Percentiles rank a stretch among this genome's conserved stretches.
phyloP scores from a whole-genome alignment of 2,329 filamentous ascomycete species.

The Penicillium sp. region DNA sequence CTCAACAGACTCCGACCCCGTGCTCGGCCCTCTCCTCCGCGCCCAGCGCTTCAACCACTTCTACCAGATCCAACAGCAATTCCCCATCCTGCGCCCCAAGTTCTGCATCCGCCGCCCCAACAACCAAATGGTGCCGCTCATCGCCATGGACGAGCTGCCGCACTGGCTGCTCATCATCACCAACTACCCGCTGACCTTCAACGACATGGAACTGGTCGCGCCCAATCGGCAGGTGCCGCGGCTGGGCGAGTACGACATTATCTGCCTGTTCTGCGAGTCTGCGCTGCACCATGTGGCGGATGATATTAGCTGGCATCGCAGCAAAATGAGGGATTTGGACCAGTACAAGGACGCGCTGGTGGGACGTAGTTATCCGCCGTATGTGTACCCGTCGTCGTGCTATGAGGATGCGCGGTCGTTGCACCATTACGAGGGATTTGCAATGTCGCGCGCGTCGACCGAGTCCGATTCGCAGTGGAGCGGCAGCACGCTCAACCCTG shows the following conservation, averaged over 20 bases:
- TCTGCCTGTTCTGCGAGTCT: slow-evolving; percentile 28
- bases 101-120: slow-evolving; percentile 39
- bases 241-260: slow-evolving; percentile 31
- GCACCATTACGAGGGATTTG: not conserved
- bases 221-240: slow-evolving; percentile 20
- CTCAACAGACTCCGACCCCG: too few relatives aligned
- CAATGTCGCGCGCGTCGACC: not conserved
- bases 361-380: not conserved
- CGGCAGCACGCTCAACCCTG: not conserved
- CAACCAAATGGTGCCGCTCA: slow-evolving; percentile 33
- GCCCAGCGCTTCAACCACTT: not conserved
- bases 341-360: not conserved
- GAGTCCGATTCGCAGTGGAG: not conserved
- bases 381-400: not conserved
- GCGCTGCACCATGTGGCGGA: slow-evolving; percentile 21
- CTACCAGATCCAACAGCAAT: not conserved
- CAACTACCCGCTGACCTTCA: slow-evolving; percentile 16
- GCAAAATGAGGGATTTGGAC: not conserved
- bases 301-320: slow-evolving; percentile 22
- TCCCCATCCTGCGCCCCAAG: slow-evolving; percentile 20
- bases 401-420: not conserved
- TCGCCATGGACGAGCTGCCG: slow-evolving; percentile 43
- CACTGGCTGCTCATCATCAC: slow-evolving; percentile 29
- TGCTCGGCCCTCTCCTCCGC: not conserved
- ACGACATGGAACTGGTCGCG: slow-evolving; percentile 23